Conservation (phyloP, 257 asterid species). For the Ballota nigra region DNA sequence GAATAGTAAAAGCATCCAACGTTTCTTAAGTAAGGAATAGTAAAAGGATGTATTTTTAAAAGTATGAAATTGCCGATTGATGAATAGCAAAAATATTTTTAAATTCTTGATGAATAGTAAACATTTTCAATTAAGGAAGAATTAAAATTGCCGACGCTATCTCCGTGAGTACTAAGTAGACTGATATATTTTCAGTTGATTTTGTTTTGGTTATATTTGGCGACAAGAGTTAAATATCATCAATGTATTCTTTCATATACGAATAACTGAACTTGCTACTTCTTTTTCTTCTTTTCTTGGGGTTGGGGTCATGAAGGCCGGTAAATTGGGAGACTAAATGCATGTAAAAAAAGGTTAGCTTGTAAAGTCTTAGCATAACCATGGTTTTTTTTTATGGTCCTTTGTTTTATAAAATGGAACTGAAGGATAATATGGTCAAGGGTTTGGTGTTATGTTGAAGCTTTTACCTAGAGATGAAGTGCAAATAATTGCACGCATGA, state of each 20-base stretch:
- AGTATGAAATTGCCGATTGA: too few relatives aligned
- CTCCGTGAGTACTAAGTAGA: conserved; percentile 39
- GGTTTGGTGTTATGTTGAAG: not conserved
- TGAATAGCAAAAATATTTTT: too few relatives aligned
- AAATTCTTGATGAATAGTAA: too few relatives aligned
- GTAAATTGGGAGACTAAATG: not conserved
- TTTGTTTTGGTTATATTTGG: not conserved
- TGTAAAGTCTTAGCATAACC: not conserved
- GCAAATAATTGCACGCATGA: not conserved
- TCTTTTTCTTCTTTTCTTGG: not conserved
- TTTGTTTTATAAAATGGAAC: not conserved
- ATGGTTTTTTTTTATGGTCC: not conserved
- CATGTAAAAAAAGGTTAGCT: not conserved
- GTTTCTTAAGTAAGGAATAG: too few relatives aligned
- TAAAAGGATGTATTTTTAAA: too few relatives aligned
- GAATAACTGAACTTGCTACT: not conserved
- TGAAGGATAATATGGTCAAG: not conserved
- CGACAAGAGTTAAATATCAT: not conserved
- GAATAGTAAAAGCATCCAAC: too few relatives aligned
- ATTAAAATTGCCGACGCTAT: conserved; percentile 87
- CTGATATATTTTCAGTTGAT: conserved; percentile 8
- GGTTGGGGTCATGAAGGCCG: not conserved
- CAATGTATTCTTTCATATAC: not conserved
- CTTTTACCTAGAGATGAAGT: not conserved
- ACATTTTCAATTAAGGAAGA: too few relatives aligned